phyloP scores from a whole-genome alignment of 2,329 filamentous ascomycete genomes.

The Thermochaetoides dissita region DNA sequence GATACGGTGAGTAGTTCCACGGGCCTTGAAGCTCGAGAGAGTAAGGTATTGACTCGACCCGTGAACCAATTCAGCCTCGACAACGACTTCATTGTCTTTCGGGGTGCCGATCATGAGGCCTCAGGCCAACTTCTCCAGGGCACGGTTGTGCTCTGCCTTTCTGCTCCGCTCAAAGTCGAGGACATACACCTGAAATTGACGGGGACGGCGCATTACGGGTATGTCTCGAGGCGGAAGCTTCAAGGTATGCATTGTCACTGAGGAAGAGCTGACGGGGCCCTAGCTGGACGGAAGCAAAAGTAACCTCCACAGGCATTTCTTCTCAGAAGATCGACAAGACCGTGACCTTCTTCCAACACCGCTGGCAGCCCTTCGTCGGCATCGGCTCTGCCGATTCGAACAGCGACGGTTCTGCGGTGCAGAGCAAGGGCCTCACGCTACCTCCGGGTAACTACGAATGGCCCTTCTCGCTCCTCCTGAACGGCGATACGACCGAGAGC shows the following conservation, averaged over 20 bases:
- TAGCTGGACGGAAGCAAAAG: constrained; percentile 38
- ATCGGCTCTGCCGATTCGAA: constrained; percentile 11
- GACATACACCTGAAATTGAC: constrained; percentile 59
- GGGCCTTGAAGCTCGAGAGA: no score
- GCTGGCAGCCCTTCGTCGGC: constrained; percentile 53
- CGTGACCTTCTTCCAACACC: constrained; percentile 50
- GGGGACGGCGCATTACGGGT: constrained; percentile 56
- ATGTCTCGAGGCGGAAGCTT: constrained; percentile 15
- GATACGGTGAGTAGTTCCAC: constrained; percentile 33
- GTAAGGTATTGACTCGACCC: no score
- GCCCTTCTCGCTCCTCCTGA: constrained; percentile 62
- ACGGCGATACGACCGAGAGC: constrained; percentile 65
- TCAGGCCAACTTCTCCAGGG: constrained; percentile 63
- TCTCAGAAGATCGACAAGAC: constrained; percentile 46
- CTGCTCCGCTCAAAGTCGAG: constrained; percentile 54
- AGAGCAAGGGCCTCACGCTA: constrained; percentile 45
- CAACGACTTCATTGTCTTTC: constrained; percentile 65
- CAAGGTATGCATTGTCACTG: constrained; percentile 7
- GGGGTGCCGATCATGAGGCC: constrained; percentile 61
- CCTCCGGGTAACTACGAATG: constrained; percentile 70
- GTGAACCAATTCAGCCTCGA: constrained; percentile 42
- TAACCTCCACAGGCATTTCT: constrained; percentile 43
- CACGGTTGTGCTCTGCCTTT: constrained; percentile 58
- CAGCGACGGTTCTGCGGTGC: constrained; percentile 12
- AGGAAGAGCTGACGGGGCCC: constrained; percentile 8